Evolutionary conservation across 2,329 filamentous ascomycete genomes (phyloP).

Genomic region (Corynespora cassiicola): DNA sequence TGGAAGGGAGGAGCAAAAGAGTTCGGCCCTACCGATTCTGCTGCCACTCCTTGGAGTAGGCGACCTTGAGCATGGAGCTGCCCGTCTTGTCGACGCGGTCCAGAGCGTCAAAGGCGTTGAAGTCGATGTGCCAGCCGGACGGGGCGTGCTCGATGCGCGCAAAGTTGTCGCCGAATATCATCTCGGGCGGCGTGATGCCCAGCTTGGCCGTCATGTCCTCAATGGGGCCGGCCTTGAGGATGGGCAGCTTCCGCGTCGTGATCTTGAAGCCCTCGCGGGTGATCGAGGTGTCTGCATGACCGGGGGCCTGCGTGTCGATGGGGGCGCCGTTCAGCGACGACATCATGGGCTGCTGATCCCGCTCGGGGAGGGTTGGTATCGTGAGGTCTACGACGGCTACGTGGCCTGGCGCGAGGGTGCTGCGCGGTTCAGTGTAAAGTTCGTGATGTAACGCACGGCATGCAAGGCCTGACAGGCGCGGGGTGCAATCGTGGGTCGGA

Average conservation of each 20-base stretch:
- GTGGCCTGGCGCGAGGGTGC: slow-evolving; percentile 14
- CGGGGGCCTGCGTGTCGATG: slow-evolving; percentile 39
- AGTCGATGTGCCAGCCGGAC: slow-evolving; percentile 79
- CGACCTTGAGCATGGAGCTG: slow-evolving; percentile 87
- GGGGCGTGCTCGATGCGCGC: slow-evolving; percentile 76
- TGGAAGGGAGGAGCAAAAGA: neutral
- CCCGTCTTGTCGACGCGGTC: slow-evolving; percentile 95
- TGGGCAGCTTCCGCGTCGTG: slow-evolving; percentile 87
- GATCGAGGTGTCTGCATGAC: slow-evolving; percentile 42
- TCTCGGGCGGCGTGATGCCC: slow-evolving; percentile 90
- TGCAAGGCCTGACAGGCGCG: slow-evolving; percentile 6
- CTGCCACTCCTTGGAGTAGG: slow-evolving; percentile 90
- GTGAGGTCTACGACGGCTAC: slow-evolving; percentile 1
- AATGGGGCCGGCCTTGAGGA: slow-evolving; percentile 90
- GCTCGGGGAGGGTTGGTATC: neutral
- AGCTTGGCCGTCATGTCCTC: slow-evolving; percentile 81
- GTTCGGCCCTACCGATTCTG: slow-evolving; percentile 61
- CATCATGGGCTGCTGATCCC: slow-evolving; percentile 23
- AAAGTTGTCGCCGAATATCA: slow-evolving; percentile 98
- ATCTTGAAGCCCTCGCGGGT: slow-evolving; percentile 69
- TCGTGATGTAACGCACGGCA: neutral
- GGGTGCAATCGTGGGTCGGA: slow-evolving; percentile 12
- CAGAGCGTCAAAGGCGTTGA: slow-evolving; percentile 86
- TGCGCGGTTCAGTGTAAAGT: slow-evolving; percentile 3
- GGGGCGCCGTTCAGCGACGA: slow-evolving; percentile 39